phyloP scores from a whole-genome alignment of 108 stramenopile genomes.

The Phaeodactylum tricornutum region DNA sequence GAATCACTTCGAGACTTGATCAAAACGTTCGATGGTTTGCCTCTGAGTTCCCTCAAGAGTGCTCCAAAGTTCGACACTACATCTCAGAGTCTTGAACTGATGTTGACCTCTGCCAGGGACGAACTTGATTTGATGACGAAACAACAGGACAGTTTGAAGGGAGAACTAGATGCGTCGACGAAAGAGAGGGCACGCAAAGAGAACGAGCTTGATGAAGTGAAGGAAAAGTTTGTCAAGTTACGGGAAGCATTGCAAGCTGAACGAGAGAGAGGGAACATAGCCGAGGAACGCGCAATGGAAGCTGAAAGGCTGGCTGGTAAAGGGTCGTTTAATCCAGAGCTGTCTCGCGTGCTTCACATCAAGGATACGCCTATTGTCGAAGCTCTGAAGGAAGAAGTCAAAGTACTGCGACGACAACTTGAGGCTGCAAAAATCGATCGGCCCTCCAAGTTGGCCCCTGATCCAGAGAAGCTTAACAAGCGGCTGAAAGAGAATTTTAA shows the following conservation, averaged over 20 bases:
- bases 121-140: constrained; percentile 22
- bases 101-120: background rate
- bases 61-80: background rate
- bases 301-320: constrained; percentile 81
- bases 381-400: constrained; percentile 56
- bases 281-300: constrained; percentile 45
- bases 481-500: constrained; percentile 87
- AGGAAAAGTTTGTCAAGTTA: constrained; percentile 69
- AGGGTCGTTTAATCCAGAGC: constrained; percentile 69
- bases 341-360: constrained; percentile 69
- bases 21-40: constrained; percentile 48
- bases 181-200: constrained; percentile 10
- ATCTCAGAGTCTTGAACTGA: background rate
- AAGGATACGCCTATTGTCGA: constrained; percentile 59
- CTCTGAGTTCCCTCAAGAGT: constrained; percentile 1
- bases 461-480: constrained; percentile 79
- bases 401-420: constrained; percentile 37
- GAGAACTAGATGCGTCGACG: background rate
- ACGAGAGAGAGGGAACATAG: constrained; percentile 61
- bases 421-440: constrained; percentile 17
- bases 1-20: constrained; percentile 48
- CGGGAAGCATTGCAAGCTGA: constrained; percentile 63
- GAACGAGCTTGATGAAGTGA: constrained; percentile 36
- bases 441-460: constrained; percentile 24
- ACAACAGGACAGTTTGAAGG: constrained; percentile 21